These are phyloP conservation scores for Neofusicoccum umdonicola DNA, from an alignment of 2,329 filamentous ascomycete species.

Conservation along the genomic window DNA sequence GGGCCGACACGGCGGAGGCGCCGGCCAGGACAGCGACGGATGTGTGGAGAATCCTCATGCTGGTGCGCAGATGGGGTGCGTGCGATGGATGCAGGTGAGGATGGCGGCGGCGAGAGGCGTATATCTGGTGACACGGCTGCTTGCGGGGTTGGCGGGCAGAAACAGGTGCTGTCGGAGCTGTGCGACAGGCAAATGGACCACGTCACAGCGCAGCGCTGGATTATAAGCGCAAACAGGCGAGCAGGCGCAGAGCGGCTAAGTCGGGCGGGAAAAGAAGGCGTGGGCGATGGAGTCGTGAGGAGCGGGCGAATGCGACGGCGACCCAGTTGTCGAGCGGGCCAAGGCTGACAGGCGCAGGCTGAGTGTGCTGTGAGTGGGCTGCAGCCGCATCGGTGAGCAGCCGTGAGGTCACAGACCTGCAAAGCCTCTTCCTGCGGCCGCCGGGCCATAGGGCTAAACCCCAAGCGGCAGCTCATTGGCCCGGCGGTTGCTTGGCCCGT, in stretches of 20 bases:
- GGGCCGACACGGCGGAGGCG: slow-evolving; percentile 1
- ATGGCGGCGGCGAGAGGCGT: not conserved
- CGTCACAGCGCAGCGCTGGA: not conserved
- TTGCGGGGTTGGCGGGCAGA: not conserved
- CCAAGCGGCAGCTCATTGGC: not conserved
- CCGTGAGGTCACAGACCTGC: not conserved
- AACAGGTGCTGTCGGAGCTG: not conserved
- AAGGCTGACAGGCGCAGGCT: not conserved
- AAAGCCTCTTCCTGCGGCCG: not conserved
- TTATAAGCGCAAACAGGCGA: too few species aligned
- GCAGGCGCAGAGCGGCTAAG: not conserved
- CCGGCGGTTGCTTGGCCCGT: not conserved
- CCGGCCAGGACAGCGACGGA: not conserved
- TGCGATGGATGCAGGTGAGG: not conserved
- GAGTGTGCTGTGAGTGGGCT: not conserved
- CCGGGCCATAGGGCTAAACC: not conserved
- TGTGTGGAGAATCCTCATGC: slow-evolving; percentile 3
- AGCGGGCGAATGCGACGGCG: not conserved
- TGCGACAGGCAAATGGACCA: not conserved
- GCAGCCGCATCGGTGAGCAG: not conserved
- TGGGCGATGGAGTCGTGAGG: not conserved
- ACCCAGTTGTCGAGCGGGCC: not conserved
- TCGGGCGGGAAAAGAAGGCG: not conserved
- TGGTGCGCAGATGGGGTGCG: not conserved
- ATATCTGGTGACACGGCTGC: not conserved